These are phyloP conservation scores for Aspergillus ellipticus DNA, from an alignment of 495 filamentous ascomycete genomes.

Conservation along the genomic window DNA sequence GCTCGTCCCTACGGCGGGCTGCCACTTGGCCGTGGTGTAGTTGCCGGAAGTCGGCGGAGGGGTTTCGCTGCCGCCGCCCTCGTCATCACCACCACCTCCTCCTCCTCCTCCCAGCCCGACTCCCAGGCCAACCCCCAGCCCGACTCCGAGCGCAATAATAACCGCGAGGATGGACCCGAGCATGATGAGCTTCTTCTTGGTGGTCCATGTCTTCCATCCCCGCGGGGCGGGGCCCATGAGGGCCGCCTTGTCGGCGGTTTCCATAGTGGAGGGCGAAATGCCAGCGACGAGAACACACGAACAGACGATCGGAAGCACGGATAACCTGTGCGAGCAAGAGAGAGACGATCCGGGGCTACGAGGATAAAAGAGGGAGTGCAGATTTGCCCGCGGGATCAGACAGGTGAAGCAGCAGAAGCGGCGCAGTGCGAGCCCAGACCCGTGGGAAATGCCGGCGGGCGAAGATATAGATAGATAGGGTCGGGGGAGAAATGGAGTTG, in stretches of 20 bases:
- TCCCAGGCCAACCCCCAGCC: slow-evolving; percentile 52
- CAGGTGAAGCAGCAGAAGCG: not conserved
- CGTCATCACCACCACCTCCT: slow-evolving; percentile 17
- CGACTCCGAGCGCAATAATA: slow-evolving; percentile 48
- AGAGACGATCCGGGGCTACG: not conserved
- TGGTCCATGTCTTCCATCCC: slow-evolving; percentile 34
- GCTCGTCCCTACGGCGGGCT: slow-evolving; percentile 43
- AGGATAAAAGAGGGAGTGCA: not conserved
- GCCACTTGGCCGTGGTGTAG: slow-evolving; percentile 39
- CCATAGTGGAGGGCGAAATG: slow-evolving; percentile 1
- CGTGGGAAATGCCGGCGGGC: no score
- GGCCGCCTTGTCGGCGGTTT: slow-evolving; percentile 8
- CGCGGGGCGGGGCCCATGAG: slow-evolving; percentile 13
- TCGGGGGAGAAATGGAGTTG: slow-evolving; percentile 3
- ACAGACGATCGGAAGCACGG: not conserved
- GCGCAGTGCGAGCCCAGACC: not conserved
- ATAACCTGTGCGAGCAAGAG: not conserved
- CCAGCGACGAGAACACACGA: not conserved
- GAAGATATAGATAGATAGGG: not conserved
- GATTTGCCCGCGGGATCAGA: not conserved
- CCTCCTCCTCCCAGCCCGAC: slow-evolving; percentile 32
- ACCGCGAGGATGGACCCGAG: slow-evolving; percentile 25
- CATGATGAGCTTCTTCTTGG: slow-evolving; percentile 38
- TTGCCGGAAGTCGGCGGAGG: slow-evolving; percentile 21
- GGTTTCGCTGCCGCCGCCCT: slow-evolving; percentile 7